Base-by-base conservation (phyloP, 208 protist genomes). In the Acanthamoeba healyi region DNA sequence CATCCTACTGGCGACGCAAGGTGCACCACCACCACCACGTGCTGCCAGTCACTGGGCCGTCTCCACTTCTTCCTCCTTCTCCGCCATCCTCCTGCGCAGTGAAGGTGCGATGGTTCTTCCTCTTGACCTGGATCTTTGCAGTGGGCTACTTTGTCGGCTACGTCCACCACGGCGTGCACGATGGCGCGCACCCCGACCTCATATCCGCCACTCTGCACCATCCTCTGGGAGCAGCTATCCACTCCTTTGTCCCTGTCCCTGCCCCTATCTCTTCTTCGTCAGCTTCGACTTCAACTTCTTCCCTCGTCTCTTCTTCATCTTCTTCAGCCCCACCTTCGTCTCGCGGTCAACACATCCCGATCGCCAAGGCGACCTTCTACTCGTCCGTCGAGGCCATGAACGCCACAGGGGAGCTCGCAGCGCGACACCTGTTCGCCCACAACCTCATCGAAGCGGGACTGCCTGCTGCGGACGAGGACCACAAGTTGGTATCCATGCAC, bases 91-190 rank as follows among this genome's bases (percentile, higher is more conserved):
- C 14, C 7, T 29, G 61, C 61, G 19, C n/a, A n/a, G n/a, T n/a
- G n/a, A n/a, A n/a, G n/a, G n/a, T n/a, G n/a, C n/a, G n/a, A n/a
- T n/a, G n/a, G 63, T 34, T 79, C 70, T 0, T 79, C 34, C 36
- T 79, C 0, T 0, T 67, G 5, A 24, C 12, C 4, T 79, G 70
- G 70, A 42, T 79, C 36, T 79, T 79, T 79, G 0, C 14, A 1
- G 5, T 79, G 12, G 70, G 70, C 15, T 79, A 79, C n/a, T 17
- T 79, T 24, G 24, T 44, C 4, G 70, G 70, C 15, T 79, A 79
- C 15, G 70, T 79, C 9, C 70, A 79, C 36, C 70, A 79, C 70
- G 70, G 70, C 26, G 3, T 42, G 63, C 63, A 72, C 29, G 63
- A 32, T 7, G 32, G 32, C 1, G 0, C 24, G 15, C 17, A 14